Evolutionary conservation across 1,284 basidiomycete genomes (phyloP).

Genomic region (Papiliotrema nemorosa): DNA sequence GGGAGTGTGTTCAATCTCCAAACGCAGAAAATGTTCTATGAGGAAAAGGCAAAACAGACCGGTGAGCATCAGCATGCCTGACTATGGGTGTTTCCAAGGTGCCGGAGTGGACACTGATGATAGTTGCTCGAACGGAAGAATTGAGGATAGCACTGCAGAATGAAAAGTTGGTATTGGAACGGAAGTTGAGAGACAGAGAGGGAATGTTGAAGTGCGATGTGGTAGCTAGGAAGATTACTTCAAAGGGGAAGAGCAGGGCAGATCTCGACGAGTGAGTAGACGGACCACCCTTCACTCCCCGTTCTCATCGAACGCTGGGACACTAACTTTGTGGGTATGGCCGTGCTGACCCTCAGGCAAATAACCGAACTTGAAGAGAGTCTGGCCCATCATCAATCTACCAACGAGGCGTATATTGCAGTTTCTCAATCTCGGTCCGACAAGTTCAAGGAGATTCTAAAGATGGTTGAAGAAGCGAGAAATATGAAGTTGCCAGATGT

Average conservation of each 20-base stretch:
- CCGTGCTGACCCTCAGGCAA: conserved; percentile 18
- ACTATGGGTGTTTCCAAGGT: too few species aligned
- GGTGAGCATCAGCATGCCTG: too few species aligned
- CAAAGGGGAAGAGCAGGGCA: conserved; percentile 25
- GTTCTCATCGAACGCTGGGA: neutral
- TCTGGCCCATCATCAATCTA: conserved; percentile 30
- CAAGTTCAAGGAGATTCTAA: conserved; percentile 28
- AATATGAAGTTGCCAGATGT: conserved; percentile 28
- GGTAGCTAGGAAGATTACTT: conserved; percentile 31
- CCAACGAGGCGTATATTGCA: conserved; percentile 23
- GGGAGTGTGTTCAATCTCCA: conserved; percentile 31
- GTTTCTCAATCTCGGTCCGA: conserved; percentile 30
- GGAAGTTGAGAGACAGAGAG: conserved; percentile 27
- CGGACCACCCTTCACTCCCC: neutral
- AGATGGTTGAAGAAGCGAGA: conserved; percentile 35
- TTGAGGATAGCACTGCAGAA: too few species aligned
- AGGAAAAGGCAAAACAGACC: conserved; percentile 24
- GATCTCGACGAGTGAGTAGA: conserved; percentile 43
- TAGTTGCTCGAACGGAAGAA: too few species aligned
- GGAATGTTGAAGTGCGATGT: conserved; percentile 40
- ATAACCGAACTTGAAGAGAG: conserved; percentile 26
- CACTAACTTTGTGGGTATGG: neutral
- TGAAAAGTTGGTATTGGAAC: conserved; percentile 30
- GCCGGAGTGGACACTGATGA: too few species aligned
- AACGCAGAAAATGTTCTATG: conserved; percentile 29